Evolutionary conservation across 2,329 filamentous ascomycete species (phyloP).

Genomic region (Colletotrichum zoysiae): DNA sequence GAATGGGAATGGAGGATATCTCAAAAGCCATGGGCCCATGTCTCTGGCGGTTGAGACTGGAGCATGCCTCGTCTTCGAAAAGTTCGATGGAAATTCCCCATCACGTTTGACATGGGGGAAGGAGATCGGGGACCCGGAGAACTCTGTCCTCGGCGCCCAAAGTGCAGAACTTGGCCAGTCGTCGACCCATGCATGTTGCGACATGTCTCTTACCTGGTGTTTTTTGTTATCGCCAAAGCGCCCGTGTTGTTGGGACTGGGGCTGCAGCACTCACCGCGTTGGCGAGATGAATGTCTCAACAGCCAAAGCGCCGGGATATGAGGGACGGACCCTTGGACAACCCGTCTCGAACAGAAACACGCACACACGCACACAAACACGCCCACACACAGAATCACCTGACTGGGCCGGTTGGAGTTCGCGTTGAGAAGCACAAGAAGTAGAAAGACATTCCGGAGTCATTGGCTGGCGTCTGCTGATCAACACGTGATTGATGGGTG

Average conservation of each 20-base stretch:
- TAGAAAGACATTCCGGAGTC: constrained; percentile 16
- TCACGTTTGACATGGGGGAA: background rate
- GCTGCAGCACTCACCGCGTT: background rate
- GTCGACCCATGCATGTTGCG: background rate
- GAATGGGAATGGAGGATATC: background rate
- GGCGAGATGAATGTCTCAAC: constrained; percentile 37
- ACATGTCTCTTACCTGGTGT: background rate
- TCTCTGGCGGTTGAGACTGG: background rate
- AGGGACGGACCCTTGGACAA: background rate
- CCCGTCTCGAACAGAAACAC: background rate
- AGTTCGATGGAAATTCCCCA: background rate
- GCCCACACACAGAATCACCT: background rate
- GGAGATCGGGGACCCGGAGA: background rate
- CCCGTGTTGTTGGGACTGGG: constrained; percentile 34
- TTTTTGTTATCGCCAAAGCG: background rate
- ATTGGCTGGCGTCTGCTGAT: background rate
- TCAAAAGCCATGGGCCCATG: background rate
- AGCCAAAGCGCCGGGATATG: constrained; percentile 9
- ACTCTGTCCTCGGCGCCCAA: constrained; percentile 12
- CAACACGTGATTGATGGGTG: background rate
- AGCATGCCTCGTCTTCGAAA: background rate
- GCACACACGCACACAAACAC: no score
- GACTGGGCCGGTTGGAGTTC: constrained; percentile 6
- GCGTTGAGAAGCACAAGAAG: constrained; percentile 23
- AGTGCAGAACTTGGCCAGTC: constrained; percentile 10